These are phyloP conservation scores for Pseudogymnoascus sp. DNA, from an alignment of 2,329 filamentous ascomycete genomes.

Conservation along the genomic window DNA sequence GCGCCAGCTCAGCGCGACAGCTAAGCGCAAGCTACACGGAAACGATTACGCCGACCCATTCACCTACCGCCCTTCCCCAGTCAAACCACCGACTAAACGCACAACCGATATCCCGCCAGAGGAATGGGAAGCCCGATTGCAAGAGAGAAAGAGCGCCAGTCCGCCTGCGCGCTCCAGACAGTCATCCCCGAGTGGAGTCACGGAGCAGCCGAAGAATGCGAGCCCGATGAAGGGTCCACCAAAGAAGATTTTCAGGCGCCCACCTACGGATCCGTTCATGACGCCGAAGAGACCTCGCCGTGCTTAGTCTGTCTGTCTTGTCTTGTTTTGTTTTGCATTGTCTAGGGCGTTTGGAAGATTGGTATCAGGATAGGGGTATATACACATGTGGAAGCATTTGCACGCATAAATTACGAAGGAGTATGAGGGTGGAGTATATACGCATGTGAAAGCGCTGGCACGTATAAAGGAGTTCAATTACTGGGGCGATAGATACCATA, in stretches of 20 bases:
- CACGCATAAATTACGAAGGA: neutral
- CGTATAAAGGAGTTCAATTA: neutral
- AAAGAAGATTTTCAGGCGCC: neutral
- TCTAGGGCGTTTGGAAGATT: neutral
- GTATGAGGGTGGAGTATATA: neutral
- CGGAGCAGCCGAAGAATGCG: neutral
- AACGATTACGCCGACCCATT: neutral
- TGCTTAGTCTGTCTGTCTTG: neutral
- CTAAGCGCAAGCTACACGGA: conserved; percentile 1
- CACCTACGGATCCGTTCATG: conserved; percentile 1
- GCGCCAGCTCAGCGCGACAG: neutral
- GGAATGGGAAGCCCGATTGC: neutral
- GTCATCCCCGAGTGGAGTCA: neutral
- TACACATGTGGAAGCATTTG: neutral
- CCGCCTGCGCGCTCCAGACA: neutral
- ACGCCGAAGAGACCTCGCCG: neutral
- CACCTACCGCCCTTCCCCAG: neutral
- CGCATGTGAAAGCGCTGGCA: neutral
- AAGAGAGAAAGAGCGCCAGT: neutral
- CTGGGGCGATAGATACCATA: neutral
- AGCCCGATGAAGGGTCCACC: neutral
- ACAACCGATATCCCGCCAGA: neutral
- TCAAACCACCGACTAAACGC: neutral
- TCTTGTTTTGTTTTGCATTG: neutral
- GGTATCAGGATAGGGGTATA: neutral